These are phyloP conservation scores for Lathyrus aphaca DNA, from an alignment of 306 rosid species.

Conservation along the genomic window DNA sequence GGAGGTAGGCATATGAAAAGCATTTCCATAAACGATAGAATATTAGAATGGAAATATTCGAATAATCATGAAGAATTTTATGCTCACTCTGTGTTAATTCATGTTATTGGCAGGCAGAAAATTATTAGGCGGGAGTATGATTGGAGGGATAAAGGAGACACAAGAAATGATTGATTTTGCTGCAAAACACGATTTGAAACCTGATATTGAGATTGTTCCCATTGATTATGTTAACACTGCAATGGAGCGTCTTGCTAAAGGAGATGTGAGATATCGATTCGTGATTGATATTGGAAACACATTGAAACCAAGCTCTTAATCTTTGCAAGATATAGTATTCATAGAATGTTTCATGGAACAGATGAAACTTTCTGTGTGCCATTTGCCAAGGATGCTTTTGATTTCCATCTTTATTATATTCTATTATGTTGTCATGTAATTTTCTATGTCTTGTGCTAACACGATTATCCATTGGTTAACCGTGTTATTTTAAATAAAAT, in stretches of 20 bases:
- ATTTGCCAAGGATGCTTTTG: neutral
- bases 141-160: slow-evolving; percentile 30
- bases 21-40: neutral
- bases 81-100: neutral
- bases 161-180: slow-evolving; percentile 40
- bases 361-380: neutral
- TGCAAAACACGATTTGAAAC: slow-evolving; percentile 16
- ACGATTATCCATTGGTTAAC: neutral
- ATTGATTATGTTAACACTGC: slow-evolving; percentile 32
- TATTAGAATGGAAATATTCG: neutral
- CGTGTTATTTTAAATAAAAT: neutral
- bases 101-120: slow-evolving; percentile 30
- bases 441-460: neutral
- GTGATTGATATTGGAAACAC: slow-evolving; percentile 41
- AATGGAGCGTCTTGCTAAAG: slow-evolving; percentile 30
- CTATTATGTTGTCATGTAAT: neutral
- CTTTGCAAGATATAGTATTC: neutral
- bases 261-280: slow-evolving; percentile 31
- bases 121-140: neutral
- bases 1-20: slow-evolving; percentile 4
- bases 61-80: neutral
- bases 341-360: neutral
- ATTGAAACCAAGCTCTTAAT: slow-evolving; percentile 10
- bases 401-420: neutral
- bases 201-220: slow-evolving; percentile 31